Percentiles rank a stretch among this genome's conserved stretches.
Evolutionary conservation across 2,329 filamentous ascomycete genomes (phyloP).

Genomic region (Sporothrix schenckii): DNA sequence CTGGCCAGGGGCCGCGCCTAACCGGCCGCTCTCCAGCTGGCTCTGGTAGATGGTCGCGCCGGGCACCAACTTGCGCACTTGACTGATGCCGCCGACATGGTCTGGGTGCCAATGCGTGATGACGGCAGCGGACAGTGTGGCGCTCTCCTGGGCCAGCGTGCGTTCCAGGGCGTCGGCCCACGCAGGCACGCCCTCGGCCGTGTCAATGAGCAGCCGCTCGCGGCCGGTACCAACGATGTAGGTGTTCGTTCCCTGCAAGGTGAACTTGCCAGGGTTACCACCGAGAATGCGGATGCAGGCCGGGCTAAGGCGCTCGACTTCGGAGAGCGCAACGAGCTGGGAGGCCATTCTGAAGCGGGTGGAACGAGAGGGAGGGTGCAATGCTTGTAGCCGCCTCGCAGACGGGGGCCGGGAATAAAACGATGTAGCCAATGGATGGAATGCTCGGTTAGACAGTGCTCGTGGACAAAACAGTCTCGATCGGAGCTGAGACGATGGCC

Average conservation of each 20-base stretch:
- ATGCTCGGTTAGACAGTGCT: neutral
- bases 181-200: conserved; percentile 74
- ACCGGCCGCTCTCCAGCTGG: conserved; percentile 44
- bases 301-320: conserved; percentile 76
- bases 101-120: conserved; percentile 94
- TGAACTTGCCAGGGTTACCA: conserved; percentile 85
- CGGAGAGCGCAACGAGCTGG: conserved; percentile 66
- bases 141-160: conserved; percentile 68
- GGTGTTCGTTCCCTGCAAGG: conserved; percentile 83
- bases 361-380: neutral
- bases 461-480: neutral
- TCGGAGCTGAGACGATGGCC: conserved; percentile 29
- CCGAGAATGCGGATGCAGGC: conserved; percentile 81
- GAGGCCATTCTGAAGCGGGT: conserved; percentile 56
- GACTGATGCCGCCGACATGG: conserved; percentile 78
- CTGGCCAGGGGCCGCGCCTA: conserved; percentile 38
- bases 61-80: conserved; percentile 64
- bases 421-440: neutral
- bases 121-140: conserved; percentile 68
- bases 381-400: neutral
- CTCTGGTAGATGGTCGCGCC: conserved; percentile 64
- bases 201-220: conserved; percentile 81
- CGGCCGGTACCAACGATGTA: conserved; percentile 82
- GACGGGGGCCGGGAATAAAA: neutral
- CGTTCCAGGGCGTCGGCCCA: conserved; percentile 71